Base-by-base conservation (phyloP, 176 grass and related monocot species). In the Phyllostachys edulis region DNA sequence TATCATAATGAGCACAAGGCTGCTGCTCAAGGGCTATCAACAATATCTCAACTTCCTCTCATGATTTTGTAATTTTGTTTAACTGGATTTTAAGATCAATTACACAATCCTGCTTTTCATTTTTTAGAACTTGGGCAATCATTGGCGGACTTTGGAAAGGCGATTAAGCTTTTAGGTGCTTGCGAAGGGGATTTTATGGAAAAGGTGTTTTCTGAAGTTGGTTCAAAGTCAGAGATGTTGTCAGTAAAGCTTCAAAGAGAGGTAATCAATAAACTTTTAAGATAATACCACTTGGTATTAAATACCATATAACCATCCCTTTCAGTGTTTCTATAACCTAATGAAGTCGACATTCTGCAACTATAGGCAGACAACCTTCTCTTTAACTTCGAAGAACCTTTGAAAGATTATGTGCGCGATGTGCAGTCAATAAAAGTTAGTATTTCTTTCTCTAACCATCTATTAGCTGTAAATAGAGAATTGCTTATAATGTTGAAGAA, bases 171-270 rank as follows among this genome's bases (percentile, higher is more conserved):
- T 73, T 91, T 99, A 74, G 97, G 97, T 75, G 77, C 83, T 75
- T 99, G 93, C 34, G 97, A 99, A 88, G 93, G 93, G 83, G 93
- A 92, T 87, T 81, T 84, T 39, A 66, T 99, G 85, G 97, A 94
- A 80, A 99, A 96, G 63, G 91, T 90, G 68, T 99, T 99, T 79
- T 89, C 91, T 82, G 97, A 99, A 85, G 85, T 99, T 86, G 97
- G 97, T 73, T 94, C 93, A 16, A 96, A 92, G 76, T 94, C 93
- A 64, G 97, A 99, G 75, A 75, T 96, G 86, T 83, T 99, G 47
- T 96, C 93, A 79, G 85, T 96, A 85, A 99, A 96, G 67, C 84
- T 99, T 63, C 93, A 99, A 81, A 94, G 91, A 84, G 93, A 99
- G 93, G 97, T 99, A 84, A 71, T 57, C 40, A 63, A 40, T 63